Base-by-base conservation (phyloP, 2,329 filamentous ascomycete species). In the Endoconidiophora polonica region DNA sequence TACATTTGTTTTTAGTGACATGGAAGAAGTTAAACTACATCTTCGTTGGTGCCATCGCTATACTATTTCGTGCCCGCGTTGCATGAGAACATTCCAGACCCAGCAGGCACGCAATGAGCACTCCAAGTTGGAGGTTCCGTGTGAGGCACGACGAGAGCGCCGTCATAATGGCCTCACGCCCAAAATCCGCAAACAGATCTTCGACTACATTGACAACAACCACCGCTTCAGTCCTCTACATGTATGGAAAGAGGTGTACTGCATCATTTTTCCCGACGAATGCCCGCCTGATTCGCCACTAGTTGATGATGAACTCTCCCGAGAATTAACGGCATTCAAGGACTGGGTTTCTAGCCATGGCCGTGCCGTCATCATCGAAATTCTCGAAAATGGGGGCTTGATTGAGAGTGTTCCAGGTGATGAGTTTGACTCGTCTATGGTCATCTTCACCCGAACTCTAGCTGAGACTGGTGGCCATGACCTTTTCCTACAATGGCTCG, bases 41-140 rank as follows among this genome's bases (percentile, higher is more conserved):
- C 43, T 53, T 10, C 40, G 29, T 16, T 53, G 51, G 51, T 53
- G 47, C 39, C 51, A 53, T 38, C 51, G 51, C 5, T 46, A 46
- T 40, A 53, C 51, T 10, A 49, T 53, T 18, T 26, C 26, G 16
- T 53, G 51, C 33, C 46, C 47, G 10, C 46, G 51, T 22, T 53
- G 51, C 43, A 46, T 46, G 43, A 49, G 46, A 33, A 53, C 51
- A 5, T 53, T 49, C 16, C n/a, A 26, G 9, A 53, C 12, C 9
- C 39, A 53, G 6, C 37, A 14, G 6, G 43, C n/a, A 6, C 38
- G 51, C 14, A 40, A 53, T 14, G 39, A 46, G n/a, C 51, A 53
- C 39, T 33, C 39, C 36, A 46, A 49, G 37, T 37, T 36, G n/a
- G 51, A 53, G n/a, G 46, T 43, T 3, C 46, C 51, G 3, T 53